phyloP scores from a whole-genome alignment of 495 filamentous ascomycete species.

The Trichoderma erinaceum region DNA sequence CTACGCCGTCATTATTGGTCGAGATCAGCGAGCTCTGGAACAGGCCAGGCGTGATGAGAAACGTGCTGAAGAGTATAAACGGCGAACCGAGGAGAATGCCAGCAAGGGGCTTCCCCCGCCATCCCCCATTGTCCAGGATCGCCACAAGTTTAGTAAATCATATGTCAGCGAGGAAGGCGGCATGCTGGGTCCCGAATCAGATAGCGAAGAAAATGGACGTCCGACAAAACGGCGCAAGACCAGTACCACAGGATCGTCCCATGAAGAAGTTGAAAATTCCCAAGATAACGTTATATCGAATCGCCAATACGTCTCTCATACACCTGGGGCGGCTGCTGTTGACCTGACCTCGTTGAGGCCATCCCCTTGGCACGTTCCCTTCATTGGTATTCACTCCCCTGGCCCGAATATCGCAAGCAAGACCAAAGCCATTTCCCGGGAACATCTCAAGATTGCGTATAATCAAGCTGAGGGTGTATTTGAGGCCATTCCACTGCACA shows the following conservation, averaged over 20 bases:
- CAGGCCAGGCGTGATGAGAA: conserved; percentile 39
- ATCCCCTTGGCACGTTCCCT: conserved; percentile 58
- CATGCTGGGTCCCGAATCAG: conserved; percentile 46
- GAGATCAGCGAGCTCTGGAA: conserved; percentile 38
- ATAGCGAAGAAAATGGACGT: conserved; percentile 34
- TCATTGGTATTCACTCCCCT: conserved; percentile 76
- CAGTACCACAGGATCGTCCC: conserved; percentile 23
- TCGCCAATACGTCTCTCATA: conserved; percentile 46
- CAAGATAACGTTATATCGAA: conserved; percentile 30
- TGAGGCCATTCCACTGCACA: conserved; percentile 72
- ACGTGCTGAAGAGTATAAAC: conserved; percentile 32
- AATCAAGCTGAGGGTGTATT: conserved; percentile 68
- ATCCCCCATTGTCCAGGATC: conserved; percentile 31
- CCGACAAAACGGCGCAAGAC: conserved; percentile 35
- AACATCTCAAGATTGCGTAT: conserved; percentile 79
- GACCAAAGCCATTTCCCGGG: conserved; percentile 72
- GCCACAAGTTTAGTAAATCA: conserved; percentile 45
- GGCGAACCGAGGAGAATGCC: conserved; percentile 32
- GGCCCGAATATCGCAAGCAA: conserved; percentile 51
- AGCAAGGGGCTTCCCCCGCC: conserved; percentile 36
- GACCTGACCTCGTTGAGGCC: conserved; percentile 47
- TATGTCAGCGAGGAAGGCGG: conserved; percentile 48
- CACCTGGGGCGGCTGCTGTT: conserved; percentile 43
- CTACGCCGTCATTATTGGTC: conserved; percentile 45
- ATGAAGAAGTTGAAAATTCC: conserved; percentile 18